A percentile compares a stretch with the other conserved stretches of the same genome.
phyloP scores from a whole-genome alignment of 495 filamentous ascomycete genomes.

The Jackrogersella multiformis region DNA sequence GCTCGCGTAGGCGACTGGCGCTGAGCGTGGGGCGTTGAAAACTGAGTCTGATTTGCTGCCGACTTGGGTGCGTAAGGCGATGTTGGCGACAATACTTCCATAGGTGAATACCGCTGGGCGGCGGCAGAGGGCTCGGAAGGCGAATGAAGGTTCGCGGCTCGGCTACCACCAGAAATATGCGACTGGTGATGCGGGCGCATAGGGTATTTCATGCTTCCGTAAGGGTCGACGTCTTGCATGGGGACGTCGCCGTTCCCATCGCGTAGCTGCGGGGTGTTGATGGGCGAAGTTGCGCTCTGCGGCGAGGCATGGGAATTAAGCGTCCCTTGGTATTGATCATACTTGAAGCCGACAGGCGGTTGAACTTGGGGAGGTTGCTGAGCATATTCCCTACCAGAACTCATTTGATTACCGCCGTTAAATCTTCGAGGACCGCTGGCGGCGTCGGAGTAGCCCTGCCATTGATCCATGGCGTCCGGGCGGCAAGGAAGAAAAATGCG shows the following conservation, averaged over 20 bases:
- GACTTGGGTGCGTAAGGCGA: slow-evolving; percentile 60
- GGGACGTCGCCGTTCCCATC: slow-evolving; percentile 83
- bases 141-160: slow-evolving; percentile 63
- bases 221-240: slow-evolving; percentile 93
- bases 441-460: slow-evolving; percentile 61
- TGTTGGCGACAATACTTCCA: slow-evolving; percentile 76
- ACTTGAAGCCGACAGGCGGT: slow-evolving; percentile 73
- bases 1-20: slow-evolving; percentile 62
- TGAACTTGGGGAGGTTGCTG: slow-evolving; percentile 64
- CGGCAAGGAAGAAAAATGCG: slow-evolving; percentile 25
- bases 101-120: slow-evolving; percentile 92
- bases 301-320: slow-evolving; percentile 64
- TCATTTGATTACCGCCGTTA: slow-evolving; percentile 58
- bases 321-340: slow-evolving; percentile 74
- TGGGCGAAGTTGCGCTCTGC: slow-evolving; percentile 70
- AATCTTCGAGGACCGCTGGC: slow-evolving; percentile 59
- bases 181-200: slow-evolving; percentile 73
- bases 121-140: slow-evolving; percentile 80
- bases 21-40: slow-evolving; percentile 50
- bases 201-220: slow-evolving; percentile 82
- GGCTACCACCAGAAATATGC: slow-evolving; percentile 58
- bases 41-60: slow-evolving; percentile 51
- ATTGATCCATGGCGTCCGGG: slow-evolving; percentile 65
- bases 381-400: slow-evolving; percentile 55
- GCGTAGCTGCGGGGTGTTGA: slow-evolving; percentile 71